phyloP scores from a whole-genome alignment of 1,139 yeast genomes.

The Oligophagozyma castellii region DNA sequence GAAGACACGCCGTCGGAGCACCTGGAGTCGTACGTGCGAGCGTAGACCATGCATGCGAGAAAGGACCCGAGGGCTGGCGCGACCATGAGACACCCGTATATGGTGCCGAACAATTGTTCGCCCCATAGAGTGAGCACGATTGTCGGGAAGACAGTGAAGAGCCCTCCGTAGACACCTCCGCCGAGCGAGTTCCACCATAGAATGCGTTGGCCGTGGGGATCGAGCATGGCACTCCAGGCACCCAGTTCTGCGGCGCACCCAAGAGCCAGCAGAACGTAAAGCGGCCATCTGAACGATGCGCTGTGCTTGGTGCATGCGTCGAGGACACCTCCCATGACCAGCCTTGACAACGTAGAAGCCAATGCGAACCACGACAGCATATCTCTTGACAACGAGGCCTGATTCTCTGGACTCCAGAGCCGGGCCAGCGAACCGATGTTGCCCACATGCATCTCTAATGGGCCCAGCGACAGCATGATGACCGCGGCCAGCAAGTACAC shows the following conservation, averaged over 20 bases:
- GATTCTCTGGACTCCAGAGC: constrained; percentile 12
- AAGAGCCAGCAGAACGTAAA: constrained; percentile 29
- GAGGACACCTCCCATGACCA: constrained; percentile 50
- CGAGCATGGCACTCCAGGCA: constrained; percentile 3
- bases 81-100: constrained; percentile 83
- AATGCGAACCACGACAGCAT: constrained; percentile 39
- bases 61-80: constrained; percentile 87
- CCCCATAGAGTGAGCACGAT: constrained; percentile 82
- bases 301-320: constrained; percentile 35
- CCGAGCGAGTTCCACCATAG: constrained; percentile 43
- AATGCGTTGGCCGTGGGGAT: constrained; percentile 25
- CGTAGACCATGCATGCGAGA: constrained; percentile 58
- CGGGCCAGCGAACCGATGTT: constrained; percentile 57
- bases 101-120: constrained; percentile 74
- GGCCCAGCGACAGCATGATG: constrained; percentile 63
- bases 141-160: constrained; percentile 78
- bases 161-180: constrained; percentile 71
- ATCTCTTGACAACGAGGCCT: constrained; percentile 28
- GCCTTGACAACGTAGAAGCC: constrained; percentile 48
- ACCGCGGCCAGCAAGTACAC: constrained; percentile 53
- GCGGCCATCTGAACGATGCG: constrained; percentile 32
- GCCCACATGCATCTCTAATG: constrained; percentile 76
- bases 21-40: constrained; percentile 41
- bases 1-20: constrained; percentile 11
- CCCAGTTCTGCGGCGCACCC: constrained; percentile 34